Evolutionary conservation across 139 green algal species (phyloP), one percentile per base, ranked within the genome.

Genomic region (Chlamydomonas sp.): DNA sequence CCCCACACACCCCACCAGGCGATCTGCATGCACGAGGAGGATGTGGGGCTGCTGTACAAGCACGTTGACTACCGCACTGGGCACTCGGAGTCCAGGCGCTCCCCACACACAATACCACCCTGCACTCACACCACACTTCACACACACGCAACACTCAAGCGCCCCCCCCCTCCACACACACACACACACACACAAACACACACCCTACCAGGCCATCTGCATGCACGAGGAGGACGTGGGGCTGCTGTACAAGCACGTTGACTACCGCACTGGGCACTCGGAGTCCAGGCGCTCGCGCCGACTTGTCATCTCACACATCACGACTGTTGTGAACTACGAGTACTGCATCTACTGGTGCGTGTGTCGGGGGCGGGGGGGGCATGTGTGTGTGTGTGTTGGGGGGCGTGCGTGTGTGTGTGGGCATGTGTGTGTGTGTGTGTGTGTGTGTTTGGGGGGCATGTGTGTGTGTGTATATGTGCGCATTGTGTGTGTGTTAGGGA

Each of bases 21-120:
- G 10, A 68, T 95, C 20, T 95, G 89, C 81, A 89, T 96, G 84
- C 88, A 95, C 57, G 89, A 95, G 62, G 62, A 69, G 81, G 90
- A 96, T 71, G 58, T 71, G 3, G 90, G 90, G 35, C 76, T 92
- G 29, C 75, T 91, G 61, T 96, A 82, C 28, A 75, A 75, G 70
- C 70, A 75, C 36, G 61, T 70, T 20, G 70, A 75, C 48, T 70
- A 50, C 60, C 54, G 74, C 39, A 77, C 73, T 5, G 73, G 72
- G 2, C 79, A 85, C 73, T 37, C 30, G 29, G 79, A 89, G 73
- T 62, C 43, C 24, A 64, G 83, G 8, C 73, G 83, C 30, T 62
- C 43, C 2, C 73, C n/a, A n/a, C n/a, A n/a, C n/a, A n/a, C n/a
- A n/a, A n/a, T n/a, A n/a, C n/a, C n/a, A n/a, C n/a, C n/a, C n/a